Evolutionary conservation across 2,329 filamentous ascomycete genomes (phyloP).

Genomic region (Trichoderma harzianum): DNA sequence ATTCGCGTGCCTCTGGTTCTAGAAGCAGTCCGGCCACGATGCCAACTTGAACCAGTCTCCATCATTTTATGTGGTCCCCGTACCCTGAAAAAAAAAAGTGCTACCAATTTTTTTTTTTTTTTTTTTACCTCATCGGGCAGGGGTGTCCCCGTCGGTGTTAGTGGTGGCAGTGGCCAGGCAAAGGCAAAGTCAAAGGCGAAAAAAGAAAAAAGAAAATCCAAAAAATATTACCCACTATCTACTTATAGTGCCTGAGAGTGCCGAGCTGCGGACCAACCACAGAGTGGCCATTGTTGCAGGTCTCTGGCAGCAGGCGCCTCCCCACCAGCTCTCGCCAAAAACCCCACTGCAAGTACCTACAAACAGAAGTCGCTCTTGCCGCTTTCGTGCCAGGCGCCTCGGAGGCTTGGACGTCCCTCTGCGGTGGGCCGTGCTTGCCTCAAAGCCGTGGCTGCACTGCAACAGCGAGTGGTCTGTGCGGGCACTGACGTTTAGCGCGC

Average conservation of each 20-base stretch:
- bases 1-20: constrained; percentile 2
- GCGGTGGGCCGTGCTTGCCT: constrained; percentile 12
- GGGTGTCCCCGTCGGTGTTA: neutral
- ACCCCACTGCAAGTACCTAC: neutral
- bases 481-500: constrained; percentile 32
- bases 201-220: neutral
- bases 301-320: neutral
- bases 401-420: neutral
- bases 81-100: neutral
- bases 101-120: neutral
- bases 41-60: neutral
- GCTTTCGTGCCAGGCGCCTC: neutral
- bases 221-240: neutral
- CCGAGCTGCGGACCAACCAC: constrained; percentile 14
- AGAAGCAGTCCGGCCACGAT: constrained; percentile 7
- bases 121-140: constrained; percentile 12
- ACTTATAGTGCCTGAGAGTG: constrained; percentile 1
- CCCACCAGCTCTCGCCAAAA: constrained; percentile 1
- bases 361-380: constrained; percentile 13
- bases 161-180: neutral
- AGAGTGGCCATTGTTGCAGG: neutral
- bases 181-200: neutral
- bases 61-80: neutral
- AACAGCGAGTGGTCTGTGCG: constrained; percentile 17
- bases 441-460: constrained; percentile 17